Percentiles rank a stretch among this genome's conserved stretches.
These are phyloP conservation scores for Termitomyces sp. DNA, from an alignment of 768 basidiomycete genomes.

Conservation along the genomic window DNA sequence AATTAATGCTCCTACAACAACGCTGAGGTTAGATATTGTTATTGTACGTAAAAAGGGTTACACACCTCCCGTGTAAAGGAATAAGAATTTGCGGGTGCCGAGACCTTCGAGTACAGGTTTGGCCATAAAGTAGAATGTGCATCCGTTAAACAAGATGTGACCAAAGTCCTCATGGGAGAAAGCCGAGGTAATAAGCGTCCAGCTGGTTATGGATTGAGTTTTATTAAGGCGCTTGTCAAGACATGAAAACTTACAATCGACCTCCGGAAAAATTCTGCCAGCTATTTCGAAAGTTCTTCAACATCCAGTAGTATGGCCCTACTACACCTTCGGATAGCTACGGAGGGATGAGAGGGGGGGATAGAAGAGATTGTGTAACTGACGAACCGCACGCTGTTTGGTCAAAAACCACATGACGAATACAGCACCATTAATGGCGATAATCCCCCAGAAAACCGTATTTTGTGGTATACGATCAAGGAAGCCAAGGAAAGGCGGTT, in stretches of 20 bases:
- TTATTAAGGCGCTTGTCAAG: neutral
- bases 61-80: slow-evolving; percentile 69
- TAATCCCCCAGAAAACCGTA: slow-evolving; percentile 54
- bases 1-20: slow-evolving; percentile 48
- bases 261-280: slow-evolving; percentile 56
- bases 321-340: slow-evolving; percentile 36
- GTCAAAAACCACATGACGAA: slow-evolving; percentile 55
- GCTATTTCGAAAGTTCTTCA: slow-evolving; percentile 56
- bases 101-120: slow-evolving; percentile 55
- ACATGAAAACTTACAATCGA: slow-evolving; percentile 46
- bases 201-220: slow-evolving; percentile 37
- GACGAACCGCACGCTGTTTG: slow-evolving; percentile 27
- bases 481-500: slow-evolving; percentile 23
- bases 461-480: slow-evolving; percentile 51
- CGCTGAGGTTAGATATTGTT: slow-evolving; percentile 1
- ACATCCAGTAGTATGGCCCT: slow-evolving; percentile 40
- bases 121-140: slow-evolving; percentile 76
- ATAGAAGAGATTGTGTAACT: neutral
- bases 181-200: slow-evolving; percentile 64
- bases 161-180: slow-evolving; percentile 63
- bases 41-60: slow-evolving; percentile 1
- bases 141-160: slow-evolving; percentile 73
- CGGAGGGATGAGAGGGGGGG: neutral
- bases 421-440: slow-evolving; percentile 57
- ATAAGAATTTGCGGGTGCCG: slow-evolving; percentile 61